Evolutionary conservation across 2,329 filamentous ascomycete species (phyloP), one percentile per base, ranked within the genome.

Genomic region (Delphinella strobiligena): DNA sequence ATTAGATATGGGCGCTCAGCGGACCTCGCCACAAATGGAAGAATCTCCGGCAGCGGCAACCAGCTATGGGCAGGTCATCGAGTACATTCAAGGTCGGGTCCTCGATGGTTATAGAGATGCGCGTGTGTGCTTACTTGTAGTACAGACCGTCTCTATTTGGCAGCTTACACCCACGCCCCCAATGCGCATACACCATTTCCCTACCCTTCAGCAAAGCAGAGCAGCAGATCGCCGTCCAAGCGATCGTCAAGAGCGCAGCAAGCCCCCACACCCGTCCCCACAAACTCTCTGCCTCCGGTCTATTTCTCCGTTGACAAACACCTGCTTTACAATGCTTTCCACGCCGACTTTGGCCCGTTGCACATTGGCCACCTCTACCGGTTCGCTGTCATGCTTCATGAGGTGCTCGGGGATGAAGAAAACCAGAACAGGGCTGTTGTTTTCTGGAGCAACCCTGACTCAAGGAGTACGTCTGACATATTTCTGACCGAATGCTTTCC

Each of bases 281-380:
- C 63, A 18, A 60, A 63, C 43, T 39, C 48, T 5, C 62, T 76
- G 41, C 64, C 79, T 40, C 91, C 91, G 1, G 88, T 84, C 58
- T 98, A 96, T 67, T 98, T 98, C 63, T 89, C 86, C 37, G 80
- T 96, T 50, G 91, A 98, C 58, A 85, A 93, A 57, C 40, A 47
- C 33, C 78, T 98, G 33, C 73, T 94, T 34, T 98, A 98, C 72
- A 98, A 98, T 61, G 88, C 89, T 22, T 98, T 98, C 64, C 88
- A 96, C 64, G 88, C 93, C 54, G 91, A 98, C 65, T 98, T 98
- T 61, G 91, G 91, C 53, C 91, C 91, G 54, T 71, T 98, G 44
- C 91, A 98, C 67, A 93, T 98, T 51, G 91, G 91, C 18, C 91
- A 98, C 60, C 69, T 98, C 31, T 98, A 96, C 69, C 78, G 91